These are phyloP conservation scores for Puccinia brachypodii DNA, from an alignment of 1,284 basidiomycete species.

Conservation along the genomic window DNA sequence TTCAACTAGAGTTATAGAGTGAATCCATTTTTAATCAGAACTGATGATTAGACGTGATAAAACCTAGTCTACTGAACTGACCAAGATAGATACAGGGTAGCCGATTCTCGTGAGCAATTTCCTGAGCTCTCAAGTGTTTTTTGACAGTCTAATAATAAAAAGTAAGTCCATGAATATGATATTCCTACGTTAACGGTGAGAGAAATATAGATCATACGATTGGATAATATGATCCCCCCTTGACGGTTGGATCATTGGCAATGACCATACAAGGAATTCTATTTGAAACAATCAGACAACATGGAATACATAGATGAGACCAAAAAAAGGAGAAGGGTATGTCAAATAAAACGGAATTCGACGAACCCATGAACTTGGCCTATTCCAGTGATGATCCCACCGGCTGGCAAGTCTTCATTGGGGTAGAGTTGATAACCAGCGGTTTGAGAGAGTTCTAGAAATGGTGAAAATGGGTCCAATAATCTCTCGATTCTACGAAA, in stretches of 20 bases:
- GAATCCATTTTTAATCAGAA: background rate
- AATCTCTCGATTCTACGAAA: conserved; percentile 65
- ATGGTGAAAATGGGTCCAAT: conserved; percentile 82
- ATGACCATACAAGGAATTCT: conserved; percentile 78
- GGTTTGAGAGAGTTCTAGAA: conserved; percentile 80
- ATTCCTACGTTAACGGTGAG: conserved; percentile 14
- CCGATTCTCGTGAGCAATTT: conserved; percentile 83
- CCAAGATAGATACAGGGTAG: conserved; percentile 90
- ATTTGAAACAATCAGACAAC: conserved; percentile 2
- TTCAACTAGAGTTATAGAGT: conserved; percentile 65
- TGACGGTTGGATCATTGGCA: conserved; percentile 90
- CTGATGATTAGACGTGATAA: no score
- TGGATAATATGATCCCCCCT: conserved; percentile 90
- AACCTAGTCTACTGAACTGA: conserved; percentile 56
- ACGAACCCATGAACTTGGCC: conserved; percentile 68
- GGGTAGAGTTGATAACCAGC: conserved; percentile 86
- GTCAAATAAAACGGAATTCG: background rate
- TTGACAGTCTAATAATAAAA: conserved; percentile 67
- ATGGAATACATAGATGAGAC: conserved; percentile 25
- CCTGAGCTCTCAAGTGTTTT: conserved; percentile 91
- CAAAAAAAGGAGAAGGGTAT: no score
- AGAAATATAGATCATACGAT: conserved; percentile 66
- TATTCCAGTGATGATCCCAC: conserved; percentile 87
- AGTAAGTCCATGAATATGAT: conserved; percentile 23
- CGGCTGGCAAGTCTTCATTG: conserved; percentile 75